phyloP scores from a whole-genome alignment of 805 yeast genomes.

The Candida sphagnicola region DNA sequence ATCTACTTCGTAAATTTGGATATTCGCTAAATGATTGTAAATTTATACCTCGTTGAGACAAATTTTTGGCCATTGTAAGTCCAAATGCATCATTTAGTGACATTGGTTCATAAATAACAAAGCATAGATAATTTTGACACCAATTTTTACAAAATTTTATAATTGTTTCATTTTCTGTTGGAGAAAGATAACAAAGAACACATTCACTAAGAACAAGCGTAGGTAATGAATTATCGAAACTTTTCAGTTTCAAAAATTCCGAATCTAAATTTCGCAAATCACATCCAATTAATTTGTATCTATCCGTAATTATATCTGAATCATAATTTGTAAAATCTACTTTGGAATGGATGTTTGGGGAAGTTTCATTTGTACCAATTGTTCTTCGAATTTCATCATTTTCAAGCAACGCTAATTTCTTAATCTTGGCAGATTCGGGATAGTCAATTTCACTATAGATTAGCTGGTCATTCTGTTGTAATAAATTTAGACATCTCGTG shows the following conservation, averaged over 20 bases:
- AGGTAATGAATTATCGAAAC: constrained; percentile 37
- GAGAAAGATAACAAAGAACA: constrained; percentile 65
- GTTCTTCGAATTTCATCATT: constrained; percentile 22
- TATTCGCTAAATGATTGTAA: constrained; percentile 54
- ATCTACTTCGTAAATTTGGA: constrained; percentile 37
- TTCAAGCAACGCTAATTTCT: constrained; percentile 44
- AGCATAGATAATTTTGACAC: constrained; percentile 13
- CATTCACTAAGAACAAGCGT: constrained; percentile 72
- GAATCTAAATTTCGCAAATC: constrained; percentile 45
- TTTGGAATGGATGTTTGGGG: constrained; percentile 10
- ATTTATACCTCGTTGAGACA: constrained; percentile 56
- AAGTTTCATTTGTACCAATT: constrained; percentile 13
- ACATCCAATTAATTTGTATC: constrained; percentile 50
- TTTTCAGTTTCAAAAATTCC: constrained; percentile 8
- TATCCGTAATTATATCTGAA: constrained; percentile 29
- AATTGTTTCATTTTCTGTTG: constrained; percentile 44
- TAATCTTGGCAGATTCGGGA: constrained; percentile 47
- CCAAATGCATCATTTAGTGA: constrained; percentile 64
- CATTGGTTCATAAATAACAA: constrained; percentile 68
- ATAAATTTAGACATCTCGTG: constrained; percentile 55
- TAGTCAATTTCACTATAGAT: constrained; percentile 67
- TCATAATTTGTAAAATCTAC: constrained; percentile 20
- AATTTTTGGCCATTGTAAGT: constrained; percentile 59
- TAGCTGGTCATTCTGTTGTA: constrained; percentile 23
- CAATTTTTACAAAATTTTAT: constrained; percentile 39